A percentile compares a stretch with the other conserved stretches of the same genome.
Conservation (phyloP, 78 protist genomes). For the Tieghemostelium lacteum region DNA sequence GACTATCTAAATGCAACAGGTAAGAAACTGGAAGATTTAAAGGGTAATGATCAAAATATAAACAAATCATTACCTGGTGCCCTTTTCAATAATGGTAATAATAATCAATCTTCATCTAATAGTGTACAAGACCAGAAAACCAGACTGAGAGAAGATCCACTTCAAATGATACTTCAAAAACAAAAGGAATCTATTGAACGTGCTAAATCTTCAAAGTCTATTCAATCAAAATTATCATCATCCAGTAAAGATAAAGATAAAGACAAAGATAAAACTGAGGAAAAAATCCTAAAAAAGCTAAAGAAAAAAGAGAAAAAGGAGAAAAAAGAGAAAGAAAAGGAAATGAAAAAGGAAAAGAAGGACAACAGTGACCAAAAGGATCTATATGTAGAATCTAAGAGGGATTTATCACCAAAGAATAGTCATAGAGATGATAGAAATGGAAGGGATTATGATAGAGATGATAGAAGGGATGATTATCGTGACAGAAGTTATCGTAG, state of each 20-base stretch:
- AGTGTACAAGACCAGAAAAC: conserved; percentile 29
- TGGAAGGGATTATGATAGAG: neutral
- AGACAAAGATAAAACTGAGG: conserved; percentile 34
- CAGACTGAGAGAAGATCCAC: conserved; percentile 77
- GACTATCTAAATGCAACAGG: conserved; percentile 79
- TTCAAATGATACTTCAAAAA: conserved; percentile 22
- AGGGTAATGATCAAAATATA: conserved; percentile 17
- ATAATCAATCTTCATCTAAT: neutral
- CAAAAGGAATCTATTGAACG: conserved; percentile 44
- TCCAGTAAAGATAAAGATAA: conserved; percentile 52
- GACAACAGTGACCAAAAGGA: neutral
- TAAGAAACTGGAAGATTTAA: conserved; percentile 43
- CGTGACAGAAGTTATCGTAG: neutral
- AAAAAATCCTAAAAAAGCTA: conserved; percentile 62
- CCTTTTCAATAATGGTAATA: conserved; percentile 5
- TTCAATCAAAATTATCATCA: conserved; percentile 44
- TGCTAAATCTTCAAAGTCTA: too few relatives aligned
- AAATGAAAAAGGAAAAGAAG: conserved; percentile 8
- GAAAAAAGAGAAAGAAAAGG: conserved; percentile 46
- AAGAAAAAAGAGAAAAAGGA: conserved; percentile 78
- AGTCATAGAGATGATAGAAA: neutral
- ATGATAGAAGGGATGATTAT: neutral
- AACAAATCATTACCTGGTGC: conserved; percentile 44
- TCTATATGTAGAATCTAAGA: neutral
- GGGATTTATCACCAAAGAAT: too few relatives aligned